These are phyloP conservation scores for Quercus bicolor DNA, from an alignment of 306 rosid genomes.

Conservation along the genomic window DNA sequence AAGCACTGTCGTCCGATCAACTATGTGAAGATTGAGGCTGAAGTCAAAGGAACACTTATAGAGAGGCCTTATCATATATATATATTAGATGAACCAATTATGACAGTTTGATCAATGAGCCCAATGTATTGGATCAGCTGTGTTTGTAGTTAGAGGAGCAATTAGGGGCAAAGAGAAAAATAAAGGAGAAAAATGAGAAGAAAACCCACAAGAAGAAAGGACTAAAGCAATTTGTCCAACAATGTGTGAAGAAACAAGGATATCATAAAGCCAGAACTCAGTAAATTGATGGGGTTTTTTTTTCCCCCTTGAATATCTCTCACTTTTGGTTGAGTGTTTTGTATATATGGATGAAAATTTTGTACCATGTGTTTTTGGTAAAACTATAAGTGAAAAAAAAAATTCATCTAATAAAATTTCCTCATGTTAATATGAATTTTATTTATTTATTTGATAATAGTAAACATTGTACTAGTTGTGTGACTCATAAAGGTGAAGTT, in stretches of 20 bases:
- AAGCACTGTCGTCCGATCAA: slow-evolving; percentile 83
- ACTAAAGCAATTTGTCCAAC: slow-evolving; percentile 42
- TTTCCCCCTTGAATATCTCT: no score
- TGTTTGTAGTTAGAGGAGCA: slow-evolving; percentile 60
- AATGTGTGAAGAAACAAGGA: slow-evolving; percentile 33
- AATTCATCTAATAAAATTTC: no score
- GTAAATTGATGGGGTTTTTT: no score
- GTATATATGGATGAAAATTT: no score
- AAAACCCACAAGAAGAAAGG: slow-evolving; percentile 34
- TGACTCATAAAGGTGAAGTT: no score
- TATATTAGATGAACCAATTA: not conserved
- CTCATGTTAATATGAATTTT: no score
- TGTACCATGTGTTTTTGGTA: no score
- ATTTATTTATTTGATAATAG: no score
- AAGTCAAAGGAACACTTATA: slow-evolving; percentile 62
- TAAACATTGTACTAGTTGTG: no score
- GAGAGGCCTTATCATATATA: slow-evolving; percentile 53
- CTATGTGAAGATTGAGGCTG: slow-evolving; percentile 52
- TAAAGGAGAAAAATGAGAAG: slow-evolving; percentile 14
- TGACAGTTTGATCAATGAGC: not conserved
- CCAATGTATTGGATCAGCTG: slow-evolving; percentile 27
- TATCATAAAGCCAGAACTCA: not conserved
- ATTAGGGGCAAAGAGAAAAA: slow-evolving; percentile 20
- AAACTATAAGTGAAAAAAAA: no score
- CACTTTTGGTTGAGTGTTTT: no score